phyloP scores from a whole-genome alignment of 2,329 filamentous ascomycete species.

The Nothopassalora personata region DNA sequence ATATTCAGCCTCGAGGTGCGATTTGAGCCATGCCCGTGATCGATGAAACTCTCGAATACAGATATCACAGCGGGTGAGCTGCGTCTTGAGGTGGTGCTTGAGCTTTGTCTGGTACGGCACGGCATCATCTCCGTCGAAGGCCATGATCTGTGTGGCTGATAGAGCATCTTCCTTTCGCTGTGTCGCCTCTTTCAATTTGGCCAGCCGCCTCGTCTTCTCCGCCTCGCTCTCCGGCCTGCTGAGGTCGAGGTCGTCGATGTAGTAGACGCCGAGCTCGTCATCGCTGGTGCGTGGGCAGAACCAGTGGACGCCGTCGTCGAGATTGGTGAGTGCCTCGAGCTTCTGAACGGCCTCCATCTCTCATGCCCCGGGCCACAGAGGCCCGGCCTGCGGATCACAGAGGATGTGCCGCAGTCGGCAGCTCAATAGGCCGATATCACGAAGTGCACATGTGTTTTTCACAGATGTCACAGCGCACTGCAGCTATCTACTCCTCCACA shows the following conservation, averaged over 20 bases:
- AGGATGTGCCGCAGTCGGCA: background rate
- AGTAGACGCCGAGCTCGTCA: slow-evolving; percentile 35
- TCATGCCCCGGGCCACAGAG: slow-evolving; percentile 6
- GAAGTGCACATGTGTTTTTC: background rate
- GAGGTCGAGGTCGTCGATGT: slow-evolving; percentile 40
- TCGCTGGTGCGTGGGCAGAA: slow-evolving; percentile 44
- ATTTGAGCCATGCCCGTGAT: slow-evolving; percentile 37
- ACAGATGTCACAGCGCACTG: background rate
- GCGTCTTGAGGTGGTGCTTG: slow-evolving; percentile 34
- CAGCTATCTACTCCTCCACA: background rate
- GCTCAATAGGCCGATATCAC: background rate
- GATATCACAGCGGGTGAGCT: slow-evolving; percentile 45
- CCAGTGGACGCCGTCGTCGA: slow-evolving; percentile 38
- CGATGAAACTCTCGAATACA: slow-evolving; percentile 48
- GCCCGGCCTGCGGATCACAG: slow-evolving; percentile 3
- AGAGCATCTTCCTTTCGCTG: slow-evolving; percentile 39
- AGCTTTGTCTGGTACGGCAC: slow-evolving; percentile 39
- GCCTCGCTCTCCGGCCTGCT: slow-evolving; percentile 22
- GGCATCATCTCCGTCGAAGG: slow-evolving; percentile 46
- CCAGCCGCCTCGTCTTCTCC: slow-evolving; percentile 22
- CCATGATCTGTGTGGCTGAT: slow-evolving; percentile 42
- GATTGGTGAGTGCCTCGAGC: slow-evolving; percentile 25
- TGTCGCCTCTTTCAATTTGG: slow-evolving; percentile 36
- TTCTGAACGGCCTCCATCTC: slow-evolving; percentile 15
- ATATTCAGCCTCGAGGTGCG: slow-evolving; percentile 39